Evolutionary conservation across 148 eudicot species (phyloP), one percentile per base, ranked within the genome.

Genomic region (Suaeda aralocaspica): DNA sequence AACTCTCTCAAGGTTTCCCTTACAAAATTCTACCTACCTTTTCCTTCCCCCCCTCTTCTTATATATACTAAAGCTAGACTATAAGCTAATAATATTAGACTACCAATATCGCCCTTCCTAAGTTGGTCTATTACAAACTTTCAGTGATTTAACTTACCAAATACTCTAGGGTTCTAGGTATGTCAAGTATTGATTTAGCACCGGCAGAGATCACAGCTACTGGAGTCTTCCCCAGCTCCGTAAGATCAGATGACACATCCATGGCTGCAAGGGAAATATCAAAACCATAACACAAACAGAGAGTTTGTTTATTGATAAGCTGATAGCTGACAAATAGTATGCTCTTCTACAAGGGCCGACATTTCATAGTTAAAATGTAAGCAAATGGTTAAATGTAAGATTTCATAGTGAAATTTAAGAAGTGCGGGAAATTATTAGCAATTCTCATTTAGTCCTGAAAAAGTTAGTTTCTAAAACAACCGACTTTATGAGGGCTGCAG

Each of bases 231-330:
- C 96, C 96, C 25, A 95, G 86, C 81, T 95, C 97, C 6, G 92
- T 91, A 70, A 95, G 99, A 88, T 91, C 97, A 74, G 97, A 91
- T 48, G 97, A 95, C 76, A 91, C 77, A 81, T 95, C 99, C 97
- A 95, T 80, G 36, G 96, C 97, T 94, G 93, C 76, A 79, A 76
- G 28, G 62, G 5, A 60, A 68, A 49, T 50, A 63, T 18, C 15
- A 52, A 69, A 62, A 59, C 56, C 13, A 24, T 55, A 9, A 28
- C n/a, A n/a, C n/a, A 18, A 61, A n/a, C 8, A 14, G 59, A 64
- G 19, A 30, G 30, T 22, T 57, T 36, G 25, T 56, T 16, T 36
- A 36, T 8, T 36, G 8, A 36, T 36, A 36, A 8, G 50, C 64
- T 11, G n/a, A 28, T 66, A 44, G 46, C 42, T 48, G 41, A 59